A percentile compares a stretch with the other conserved stretches of the same genome.
phyloP scores from a whole-genome alignment of 495 filamentous ascomycete genomes.

The Parmelia sp. region DNA sequence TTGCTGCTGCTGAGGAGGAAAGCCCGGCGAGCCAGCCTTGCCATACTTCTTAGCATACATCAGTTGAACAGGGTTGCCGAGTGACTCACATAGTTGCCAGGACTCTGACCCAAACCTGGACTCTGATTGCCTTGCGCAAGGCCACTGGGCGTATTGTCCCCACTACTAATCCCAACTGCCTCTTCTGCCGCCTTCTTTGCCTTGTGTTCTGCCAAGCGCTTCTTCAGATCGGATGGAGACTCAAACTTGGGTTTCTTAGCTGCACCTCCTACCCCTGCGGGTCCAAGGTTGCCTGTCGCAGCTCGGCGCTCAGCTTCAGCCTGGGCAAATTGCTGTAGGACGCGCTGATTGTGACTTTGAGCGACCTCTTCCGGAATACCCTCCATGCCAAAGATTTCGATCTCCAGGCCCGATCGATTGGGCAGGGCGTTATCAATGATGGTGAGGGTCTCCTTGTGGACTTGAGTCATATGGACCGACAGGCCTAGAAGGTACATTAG shows the following conservation, averaged over 20 bases:
- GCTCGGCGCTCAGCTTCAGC: constrained; percentile 76
- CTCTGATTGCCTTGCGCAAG: constrained; percentile 47
- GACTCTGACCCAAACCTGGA: constrained; percentile 49
- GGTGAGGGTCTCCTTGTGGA: constrained; percentile 86
- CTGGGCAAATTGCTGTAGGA: constrained; percentile 74
- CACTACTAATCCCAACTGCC: constrained; percentile 50
- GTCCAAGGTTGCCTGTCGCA: constrained; percentile 72
- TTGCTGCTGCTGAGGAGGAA: constrained; percentile 23
- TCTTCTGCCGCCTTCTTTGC: constrained; percentile 59
- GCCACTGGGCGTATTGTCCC: constrained; percentile 53
- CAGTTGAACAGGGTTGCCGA: background rate
- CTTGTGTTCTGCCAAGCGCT: constrained; percentile 73
- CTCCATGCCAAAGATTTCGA: constrained; percentile 98
- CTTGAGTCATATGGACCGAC: constrained; percentile 94
- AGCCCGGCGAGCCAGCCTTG: constrained; percentile 27
- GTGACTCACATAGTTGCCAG: constrained; percentile 49
- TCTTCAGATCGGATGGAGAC: constrained; percentile 68
- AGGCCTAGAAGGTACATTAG: constrained; percentile 54
- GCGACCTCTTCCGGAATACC: constrained; percentile 85
- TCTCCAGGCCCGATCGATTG: constrained; percentile 72
- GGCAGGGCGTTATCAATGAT: constrained; percentile 86
- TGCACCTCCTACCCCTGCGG: constrained; percentile 42
- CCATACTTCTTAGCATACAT: background rate
- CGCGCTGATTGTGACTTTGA: constrained; percentile 73
- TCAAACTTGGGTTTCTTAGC: constrained; percentile 79